A percentile compares a stretch with the other conserved stretches of the same genome.
These are phyloP conservation scores for Lipomyces anomalus DNA, from an alignment of 805 yeast species.

Conservation along the genomic window DNA sequence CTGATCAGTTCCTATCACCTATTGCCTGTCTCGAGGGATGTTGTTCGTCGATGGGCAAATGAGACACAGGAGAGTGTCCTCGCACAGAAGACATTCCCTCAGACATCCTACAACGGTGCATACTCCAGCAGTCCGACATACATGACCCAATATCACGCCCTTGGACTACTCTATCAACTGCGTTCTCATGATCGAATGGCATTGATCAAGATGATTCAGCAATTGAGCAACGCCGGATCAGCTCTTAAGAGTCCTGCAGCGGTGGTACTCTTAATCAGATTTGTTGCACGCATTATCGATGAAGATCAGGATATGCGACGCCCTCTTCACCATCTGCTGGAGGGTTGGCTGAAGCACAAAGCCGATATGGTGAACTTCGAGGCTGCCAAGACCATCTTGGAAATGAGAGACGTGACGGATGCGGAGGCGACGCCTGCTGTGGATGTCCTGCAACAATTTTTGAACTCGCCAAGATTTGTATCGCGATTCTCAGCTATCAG, in stretches of 20 bases:
- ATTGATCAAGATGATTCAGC: constrained; percentile 79
- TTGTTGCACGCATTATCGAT: constrained; percentile 61
- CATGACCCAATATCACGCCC: constrained; percentile 92
- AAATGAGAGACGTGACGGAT: constrained; percentile 50
- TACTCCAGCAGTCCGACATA: constrained; percentile 54
- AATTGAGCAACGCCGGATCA: constrained; percentile 45
- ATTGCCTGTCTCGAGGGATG: constrained; percentile 82
- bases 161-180: constrained; percentile 81
- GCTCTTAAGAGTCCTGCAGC: constrained; percentile 75
- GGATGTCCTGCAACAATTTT: constrained; percentile 63
- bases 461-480: constrained; percentile 83
- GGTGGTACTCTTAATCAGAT: constrained; percentile 75
- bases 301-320: constrained; percentile 65
- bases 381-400: constrained; percentile 71
- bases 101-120: constrained; percentile 16
- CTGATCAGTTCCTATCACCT: constrained; percentile 80
- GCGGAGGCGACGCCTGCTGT: constrained; percentile 69
- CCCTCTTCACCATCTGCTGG: constrained; percentile 58
- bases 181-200: constrained; percentile 93
- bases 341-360: constrained; percentile 68
- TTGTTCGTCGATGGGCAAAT: constrained; percentile 87
- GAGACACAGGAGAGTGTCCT: constrained; percentile 89
- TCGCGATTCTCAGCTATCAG: constrained; percentile 92
- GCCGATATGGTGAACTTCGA: constrained; percentile 88
- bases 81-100: constrained; percentile 47